Evolutionary conservation across 1,284 basidiomycete species (phyloP), one percentile per base, ranked within the genome.

Genomic region (Austroboletus novae-zelandiae): DNA sequence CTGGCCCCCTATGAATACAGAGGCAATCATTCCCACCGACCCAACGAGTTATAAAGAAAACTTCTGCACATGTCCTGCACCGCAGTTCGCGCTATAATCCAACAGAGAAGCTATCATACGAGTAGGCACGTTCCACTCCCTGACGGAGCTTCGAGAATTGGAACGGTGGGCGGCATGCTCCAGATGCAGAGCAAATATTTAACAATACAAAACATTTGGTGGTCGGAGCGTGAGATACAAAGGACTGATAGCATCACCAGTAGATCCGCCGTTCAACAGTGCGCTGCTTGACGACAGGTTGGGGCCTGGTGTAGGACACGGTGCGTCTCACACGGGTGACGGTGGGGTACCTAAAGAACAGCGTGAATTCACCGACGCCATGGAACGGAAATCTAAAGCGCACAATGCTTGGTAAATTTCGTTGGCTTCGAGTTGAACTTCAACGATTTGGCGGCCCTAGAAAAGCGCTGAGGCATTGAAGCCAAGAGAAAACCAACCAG

Each of bases 391-490:
- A 20, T 17, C 37, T 14, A 47, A 20, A 69, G 31, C 73, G 53
- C 60, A 85, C 83, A 79, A 86, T 45, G 84, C 81, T 52, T 85
- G 72, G 75, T 84, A 86, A 52, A 87, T 64, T 51, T 86, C 81
- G 30, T 74, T 74, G 20, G 76, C 71, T 56, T 89, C 86, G 48
- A 91, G 79, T 64, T 88, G 88, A 35, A 91, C 84, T 63, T 90
- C 86, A 53, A 91, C 71, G 56, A 90, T 77, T 71, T 88, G 85
- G 50, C 88, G 83, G 50, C 88, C 88, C 88, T 91, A 61, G 5
- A 50, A 23, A 39, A 34, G 39, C 36, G n/a, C 47, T 57, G 37
- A 52, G 53, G 27, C 20, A 15, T n/a, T 29, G 18, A 46, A 11
- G 27, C 40, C 14, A 10, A 4, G 25, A 15, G 41, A 31, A 30